phyloP scores from a whole-genome alignment of 805 yeast genomes.

The Ogataea saltuana region DNA sequence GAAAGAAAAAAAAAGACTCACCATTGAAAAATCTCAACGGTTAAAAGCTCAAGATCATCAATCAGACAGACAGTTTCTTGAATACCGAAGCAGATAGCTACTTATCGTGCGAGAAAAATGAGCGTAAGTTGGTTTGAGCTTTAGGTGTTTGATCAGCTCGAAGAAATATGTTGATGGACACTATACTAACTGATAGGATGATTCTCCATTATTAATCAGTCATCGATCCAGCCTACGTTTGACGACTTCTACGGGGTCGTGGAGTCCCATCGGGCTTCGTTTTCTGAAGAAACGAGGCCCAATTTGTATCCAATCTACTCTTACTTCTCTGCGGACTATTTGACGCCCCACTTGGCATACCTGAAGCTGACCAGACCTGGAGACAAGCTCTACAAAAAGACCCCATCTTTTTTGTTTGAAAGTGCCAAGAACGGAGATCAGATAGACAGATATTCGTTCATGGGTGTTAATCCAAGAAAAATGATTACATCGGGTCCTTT shows the following conservation, averaged over 20 bases:
- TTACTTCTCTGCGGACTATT: constrained; percentile 68
- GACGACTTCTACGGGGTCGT: constrained; percentile 45
- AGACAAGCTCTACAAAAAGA: constrained; percentile 47
- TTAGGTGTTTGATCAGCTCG: neutral
- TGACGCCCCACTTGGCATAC: constrained; percentile 91
- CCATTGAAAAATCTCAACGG: constrained; percentile 1
- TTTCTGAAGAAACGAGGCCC: constrained; percentile 36
- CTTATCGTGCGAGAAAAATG: neutral
- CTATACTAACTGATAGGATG: neutral
- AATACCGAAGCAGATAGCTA: neutral
- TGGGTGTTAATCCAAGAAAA: constrained; percentile 84
- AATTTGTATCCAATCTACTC: constrained; percentile 84
- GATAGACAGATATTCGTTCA: constrained; percentile 85
- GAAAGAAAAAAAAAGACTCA: constrained; percentile 3
- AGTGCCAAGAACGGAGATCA: constrained; percentile 88
- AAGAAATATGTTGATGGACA: neutral
- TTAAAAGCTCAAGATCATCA: neutral
- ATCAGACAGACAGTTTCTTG: too few relatives aligned
- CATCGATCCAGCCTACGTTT: constrained; percentile 51
- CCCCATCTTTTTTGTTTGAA: constrained; percentile 81
- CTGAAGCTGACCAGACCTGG: constrained; percentile 74
- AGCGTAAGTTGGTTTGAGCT: neutral
- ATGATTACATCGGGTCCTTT: constrained; percentile 80
- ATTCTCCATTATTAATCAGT: constrained; percentile 7
- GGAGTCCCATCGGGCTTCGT: constrained; percentile 35